Evolutionary conservation across 2,329 filamentous ascomycete genomes (phyloP).

Genomic region (Colletotrichum kahawae): DNA sequence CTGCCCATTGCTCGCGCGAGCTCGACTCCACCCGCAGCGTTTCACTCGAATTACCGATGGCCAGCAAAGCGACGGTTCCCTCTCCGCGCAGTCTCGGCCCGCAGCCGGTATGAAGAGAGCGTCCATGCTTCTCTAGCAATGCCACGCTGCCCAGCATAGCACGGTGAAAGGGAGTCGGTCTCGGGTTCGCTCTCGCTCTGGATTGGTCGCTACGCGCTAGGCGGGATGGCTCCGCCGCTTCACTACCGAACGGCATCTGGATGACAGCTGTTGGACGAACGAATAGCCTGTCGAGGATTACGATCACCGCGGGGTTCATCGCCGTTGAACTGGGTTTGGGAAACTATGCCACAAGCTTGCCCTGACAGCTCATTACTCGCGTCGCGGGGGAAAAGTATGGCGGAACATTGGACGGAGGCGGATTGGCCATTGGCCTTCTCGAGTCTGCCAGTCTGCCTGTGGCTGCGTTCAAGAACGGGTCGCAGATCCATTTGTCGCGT

Average conservation of each 20-base stretch:
- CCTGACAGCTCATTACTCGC: not conserved
- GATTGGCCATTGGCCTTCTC: not conserved
- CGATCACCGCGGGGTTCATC: not conserved
- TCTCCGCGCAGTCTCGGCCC: not conserved
- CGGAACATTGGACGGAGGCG: not conserved
- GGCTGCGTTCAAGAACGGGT: not conserved
- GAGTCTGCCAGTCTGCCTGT: not conserved
- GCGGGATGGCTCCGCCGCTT: not conserved
- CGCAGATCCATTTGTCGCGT: not conserved
- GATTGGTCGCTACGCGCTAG: not conserved
- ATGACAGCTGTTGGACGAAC: not conserved
- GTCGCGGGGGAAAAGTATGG: not conserved
- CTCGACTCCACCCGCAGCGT: not conserved
- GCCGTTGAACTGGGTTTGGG: not conserved
- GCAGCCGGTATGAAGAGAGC: not conserved
- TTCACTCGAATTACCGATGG: not conserved
- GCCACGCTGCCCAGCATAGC: not conserved
- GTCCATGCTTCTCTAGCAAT: not conserved
- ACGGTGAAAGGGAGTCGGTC: not conserved
- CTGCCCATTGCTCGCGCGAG: not conserved
- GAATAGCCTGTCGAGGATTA: not conserved
- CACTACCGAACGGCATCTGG: not conserved
- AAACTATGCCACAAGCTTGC: not conserved
- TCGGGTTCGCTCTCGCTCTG: slow-evolving; percentile 5
- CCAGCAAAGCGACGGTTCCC: not conserved